These are phyloP conservation scores for Pseudogymnoascus sp. DNA, from an alignment of 2,329 filamentous ascomycete species.

Conservation along the genomic window DNA sequence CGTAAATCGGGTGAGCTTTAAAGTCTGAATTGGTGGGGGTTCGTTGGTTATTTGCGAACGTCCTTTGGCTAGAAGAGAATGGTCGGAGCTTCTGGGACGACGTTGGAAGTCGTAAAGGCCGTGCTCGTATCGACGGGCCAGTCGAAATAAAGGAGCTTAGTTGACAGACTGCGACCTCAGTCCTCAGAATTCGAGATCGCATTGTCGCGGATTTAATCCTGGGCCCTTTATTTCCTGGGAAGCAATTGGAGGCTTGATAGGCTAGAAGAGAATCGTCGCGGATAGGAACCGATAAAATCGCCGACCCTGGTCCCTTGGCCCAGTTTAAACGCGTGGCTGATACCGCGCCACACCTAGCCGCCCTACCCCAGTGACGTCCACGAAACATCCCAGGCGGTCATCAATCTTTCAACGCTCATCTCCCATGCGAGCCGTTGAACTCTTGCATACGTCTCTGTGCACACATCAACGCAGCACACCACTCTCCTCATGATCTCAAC, in stretches of 20 bases:
- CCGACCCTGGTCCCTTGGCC: constrained; percentile 6
- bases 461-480: not conserved
- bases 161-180: constrained; percentile 35
- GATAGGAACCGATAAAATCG: constrained; percentile 1
- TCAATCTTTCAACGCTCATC: constrained; percentile 3
- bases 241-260: not conserved
- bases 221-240: not conserved
- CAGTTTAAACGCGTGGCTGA: constrained; percentile 3
- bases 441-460: not conserved
- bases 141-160: constrained; percentile 34
- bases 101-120: constrained; percentile 15
- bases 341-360: constrained; percentile 7
- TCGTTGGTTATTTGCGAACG: constrained; percentile 12
- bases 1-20: not conserved
- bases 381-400: constrained; percentile 9
- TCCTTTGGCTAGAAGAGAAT: constrained; percentile 19
- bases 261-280: constrained; percentile 5
- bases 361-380: constrained; percentile 9
- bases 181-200: constrained; percentile 32
- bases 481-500: not conserved
- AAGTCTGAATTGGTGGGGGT: not conserved
- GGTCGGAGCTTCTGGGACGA: constrained; percentile 14
- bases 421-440: not conserved
- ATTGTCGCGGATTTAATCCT: constrained; percentile 25
- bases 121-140: constrained; percentile 8